Evolutionary conservation across 768 basidiomycete genomes (phyloP).

Genomic region (Candolleomyces aberdarensis): DNA sequence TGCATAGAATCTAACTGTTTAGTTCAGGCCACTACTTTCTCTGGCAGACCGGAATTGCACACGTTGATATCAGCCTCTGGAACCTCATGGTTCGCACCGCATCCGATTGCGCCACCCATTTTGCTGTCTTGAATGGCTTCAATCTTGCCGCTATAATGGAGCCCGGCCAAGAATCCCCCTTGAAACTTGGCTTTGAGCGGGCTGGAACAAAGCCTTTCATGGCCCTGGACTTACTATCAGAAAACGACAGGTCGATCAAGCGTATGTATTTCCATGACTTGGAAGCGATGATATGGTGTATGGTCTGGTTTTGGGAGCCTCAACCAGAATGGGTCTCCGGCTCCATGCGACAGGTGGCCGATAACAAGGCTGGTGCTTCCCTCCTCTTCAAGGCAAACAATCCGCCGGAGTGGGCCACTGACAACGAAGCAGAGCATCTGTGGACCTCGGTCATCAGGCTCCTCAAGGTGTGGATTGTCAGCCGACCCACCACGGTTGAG

Average conservation of each 20-base stretch:
- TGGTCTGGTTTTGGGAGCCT: neutral
- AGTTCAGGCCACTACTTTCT: constrained; percentile 10
- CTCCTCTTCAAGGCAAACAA: neutral
- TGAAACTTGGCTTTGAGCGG: constrained; percentile 4
- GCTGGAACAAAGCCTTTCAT: constrained; percentile 11
- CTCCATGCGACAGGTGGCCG: neutral
- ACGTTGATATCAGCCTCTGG: constrained; percentile 9
- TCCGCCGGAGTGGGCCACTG: too few relatives aligned
- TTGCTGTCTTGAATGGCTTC: constrained; percentile 14
- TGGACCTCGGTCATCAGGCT: too few relatives aligned
- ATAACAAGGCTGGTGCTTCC: neutral
- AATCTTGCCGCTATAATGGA: constrained; percentile 14
- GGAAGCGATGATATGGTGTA: constrained; percentile 12
- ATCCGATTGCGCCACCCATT: neutral
- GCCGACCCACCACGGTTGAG: too few relatives aligned
- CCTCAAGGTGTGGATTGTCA: too few relatives aligned
- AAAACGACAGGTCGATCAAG: neutral
- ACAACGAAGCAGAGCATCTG: too few relatives aligned
- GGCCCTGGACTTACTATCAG: constrained; percentile 6
- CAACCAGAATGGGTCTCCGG: neutral
- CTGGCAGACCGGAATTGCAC: constrained; percentile 9
- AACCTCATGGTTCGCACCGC: constrained; percentile 10
- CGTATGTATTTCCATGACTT: constrained; percentile 10
- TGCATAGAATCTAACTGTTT: neutral
- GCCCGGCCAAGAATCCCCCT: constrained; percentile 6